Percentiles rank a stretch among this genome's conserved stretches.
phyloP scores from a whole-genome alignment of 2,329 filamentous ascomycete species.

The Fusarium sp. region DNA sequence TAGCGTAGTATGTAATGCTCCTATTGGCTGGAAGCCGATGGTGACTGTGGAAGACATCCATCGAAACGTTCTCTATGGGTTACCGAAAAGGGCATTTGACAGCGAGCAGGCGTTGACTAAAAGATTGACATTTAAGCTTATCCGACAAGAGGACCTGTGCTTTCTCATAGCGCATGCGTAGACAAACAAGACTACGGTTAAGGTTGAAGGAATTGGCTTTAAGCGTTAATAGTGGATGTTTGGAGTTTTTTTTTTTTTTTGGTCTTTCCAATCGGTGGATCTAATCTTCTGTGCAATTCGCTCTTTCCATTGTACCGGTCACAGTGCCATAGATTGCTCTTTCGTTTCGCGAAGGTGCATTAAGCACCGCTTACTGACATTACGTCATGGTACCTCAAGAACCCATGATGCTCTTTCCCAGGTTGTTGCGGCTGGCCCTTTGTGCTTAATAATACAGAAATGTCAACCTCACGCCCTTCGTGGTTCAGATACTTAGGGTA shows the following conservation, averaged over 20 bases:
- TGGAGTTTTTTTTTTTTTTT: neutral
- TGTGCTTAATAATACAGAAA: slow-evolving; percentile 20
- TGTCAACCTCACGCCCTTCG: slow-evolving; percentile 13
- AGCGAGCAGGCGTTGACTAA: slow-evolving; percentile 1
- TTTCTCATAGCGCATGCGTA: neutral
- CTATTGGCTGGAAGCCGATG: neutral
- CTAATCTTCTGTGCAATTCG: neutral
- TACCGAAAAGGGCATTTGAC: slow-evolving; percentile 12
- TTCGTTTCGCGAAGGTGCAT: neutral
- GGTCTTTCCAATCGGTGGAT: neutral
- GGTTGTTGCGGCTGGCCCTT: no score
- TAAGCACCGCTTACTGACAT: neutral
- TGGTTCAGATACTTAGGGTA: neutral
- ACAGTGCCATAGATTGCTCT: neutral
- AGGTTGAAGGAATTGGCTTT: neutral
- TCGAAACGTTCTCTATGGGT: neutral
- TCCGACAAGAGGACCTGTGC: neutral
- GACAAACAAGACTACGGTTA: neutral
- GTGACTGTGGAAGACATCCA: neutral
- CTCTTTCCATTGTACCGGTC: neutral
- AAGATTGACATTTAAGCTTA: slow-evolving; percentile 1
- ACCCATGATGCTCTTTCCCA: neutral
- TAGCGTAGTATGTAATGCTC: neutral
- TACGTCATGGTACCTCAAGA: neutral
- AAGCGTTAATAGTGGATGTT: neutral